Conservation (phyloP, 2,329 filamentous ascomycete species). For the Alternaria sp. region DNA sequence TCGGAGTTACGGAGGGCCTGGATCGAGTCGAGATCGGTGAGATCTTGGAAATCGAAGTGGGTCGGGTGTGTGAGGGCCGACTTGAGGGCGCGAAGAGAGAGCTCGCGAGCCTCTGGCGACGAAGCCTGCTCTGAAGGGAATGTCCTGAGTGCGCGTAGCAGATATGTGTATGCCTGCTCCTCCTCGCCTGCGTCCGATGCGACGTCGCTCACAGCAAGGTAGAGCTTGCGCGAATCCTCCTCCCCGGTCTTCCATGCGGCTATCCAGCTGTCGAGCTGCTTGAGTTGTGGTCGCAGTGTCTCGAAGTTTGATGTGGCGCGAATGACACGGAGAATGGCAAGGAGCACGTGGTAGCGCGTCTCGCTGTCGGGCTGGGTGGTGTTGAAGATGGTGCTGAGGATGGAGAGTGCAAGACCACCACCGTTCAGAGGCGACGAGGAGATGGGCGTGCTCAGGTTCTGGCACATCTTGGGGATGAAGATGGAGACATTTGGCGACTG, state of each 20-base stretch:
- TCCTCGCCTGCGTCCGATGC: constrained; percentile 79
- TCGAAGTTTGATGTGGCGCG: constrained; percentile 74
- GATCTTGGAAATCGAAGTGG: constrained; percentile 76
- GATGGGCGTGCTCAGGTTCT: constrained; percentile 83
- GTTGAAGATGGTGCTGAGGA: constrained; percentile 97
- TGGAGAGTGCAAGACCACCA: constrained; percentile 82
- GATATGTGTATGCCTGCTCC: constrained; percentile 76
- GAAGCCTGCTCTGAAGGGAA: constrained; percentile 67
- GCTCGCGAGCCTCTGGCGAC: constrained; percentile 61
- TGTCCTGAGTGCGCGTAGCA: constrained; percentile 76
- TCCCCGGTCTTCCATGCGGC: constrained; percentile 80
- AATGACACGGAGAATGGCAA: constrained; percentile 85
- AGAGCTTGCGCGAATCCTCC: constrained; percentile 84
- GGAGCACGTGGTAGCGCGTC: constrained; percentile 86
- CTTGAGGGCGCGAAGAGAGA: constrained; percentile 70
- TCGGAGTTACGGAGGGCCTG: constrained; percentile 87
- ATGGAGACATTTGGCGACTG: constrained; percentile 85
- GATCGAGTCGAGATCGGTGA: constrained; percentile 75
- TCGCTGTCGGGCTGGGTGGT: constrained; percentile 75
- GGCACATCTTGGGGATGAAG: constrained; percentile 86
- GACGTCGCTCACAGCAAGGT: constrained; percentile 79
- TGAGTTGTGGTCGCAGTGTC: constrained; percentile 80
- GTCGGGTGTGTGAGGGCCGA: constrained; percentile 69
- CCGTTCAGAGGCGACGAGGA: constrained; percentile 85
- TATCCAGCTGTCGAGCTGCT: constrained; percentile 83